Percentiles rank a stretch among this genome's conserved stretches.
Evolutionary conservation across 257 asterid genomes (phyloP).

Genomic region (Nicotiana sylvestris): DNA sequence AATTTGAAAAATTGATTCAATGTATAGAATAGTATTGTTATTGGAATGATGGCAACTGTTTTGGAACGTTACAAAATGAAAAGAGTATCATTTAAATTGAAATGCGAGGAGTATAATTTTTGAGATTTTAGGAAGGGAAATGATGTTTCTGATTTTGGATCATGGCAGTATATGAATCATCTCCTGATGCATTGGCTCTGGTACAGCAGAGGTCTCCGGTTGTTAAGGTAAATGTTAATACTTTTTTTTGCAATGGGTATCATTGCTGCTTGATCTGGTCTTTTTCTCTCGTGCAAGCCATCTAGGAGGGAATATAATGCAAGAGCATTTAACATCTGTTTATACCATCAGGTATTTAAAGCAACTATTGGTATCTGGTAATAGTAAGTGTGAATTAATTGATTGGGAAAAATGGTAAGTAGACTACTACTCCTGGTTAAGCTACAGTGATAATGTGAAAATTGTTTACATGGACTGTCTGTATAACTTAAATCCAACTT

Average conservation of each 20-base stretch:
- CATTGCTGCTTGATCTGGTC: neutral
- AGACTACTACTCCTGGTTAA: neutral
- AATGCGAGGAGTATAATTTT: neutral
- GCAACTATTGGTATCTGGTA: neutral
- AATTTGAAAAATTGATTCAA: neutral
- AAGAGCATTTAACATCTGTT: neutral
- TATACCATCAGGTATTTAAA: neutral
- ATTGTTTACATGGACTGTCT: neutral
- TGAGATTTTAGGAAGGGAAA: neutral
- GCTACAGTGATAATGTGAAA: neutral
- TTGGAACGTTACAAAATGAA: neutral
- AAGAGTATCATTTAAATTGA: neutral
- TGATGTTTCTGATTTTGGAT: neutral
- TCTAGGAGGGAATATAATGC: neutral
- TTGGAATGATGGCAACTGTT: neutral
- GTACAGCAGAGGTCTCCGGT: conserved; percentile 94
- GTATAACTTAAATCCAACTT: neutral
- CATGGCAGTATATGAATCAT: conserved; percentile 65
- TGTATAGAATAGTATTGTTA: neutral
- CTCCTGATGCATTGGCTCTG: conserved; percentile 50
- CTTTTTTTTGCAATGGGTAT: neutral
- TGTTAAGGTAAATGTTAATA: conserved; percentile 51
- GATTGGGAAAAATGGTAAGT: neutral
- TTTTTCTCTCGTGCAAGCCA: neutral
- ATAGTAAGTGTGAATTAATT: neutral